Base-by-base conservation (phyloP, 176 grass and related monocot genomes). In the Dactylis glomerata region DNA sequence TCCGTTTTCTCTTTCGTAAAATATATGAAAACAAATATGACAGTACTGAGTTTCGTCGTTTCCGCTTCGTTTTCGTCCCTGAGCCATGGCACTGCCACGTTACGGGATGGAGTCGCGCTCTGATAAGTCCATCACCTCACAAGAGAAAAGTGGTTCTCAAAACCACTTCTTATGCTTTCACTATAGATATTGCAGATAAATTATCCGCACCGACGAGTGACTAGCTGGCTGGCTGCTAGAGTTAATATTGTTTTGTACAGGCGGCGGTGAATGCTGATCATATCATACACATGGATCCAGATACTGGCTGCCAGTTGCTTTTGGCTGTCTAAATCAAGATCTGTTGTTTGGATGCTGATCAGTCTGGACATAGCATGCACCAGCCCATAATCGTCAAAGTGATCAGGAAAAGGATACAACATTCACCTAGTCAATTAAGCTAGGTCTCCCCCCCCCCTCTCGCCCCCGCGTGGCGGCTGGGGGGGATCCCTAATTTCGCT, bases 181-280 rank as follows among this genome's bases (percentile, higher is more conserved):
- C 26, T 63, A 63, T 28, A 15, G 76, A 77, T 87, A 69, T 69
- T 82, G 62, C n/a, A 19, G 26, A 82, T 58, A 76, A 28, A 52
- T 26, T 34, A 56, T 84, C 68, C 3, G 2, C 0, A 3, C 11
- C 8, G 4, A 69, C 71, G 68, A 77, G 70, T 89, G 31, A 69
- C 28, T 46, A 31, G 62, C 62, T 63, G 58, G 62, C 62, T 63
- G 58, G 50, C 15, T 75, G 38, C 65, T 38, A 38, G 52, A 38
- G 61, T 51, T 34, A 58, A 6, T 82, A 28, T 47, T 78, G 9
- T 57, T 80, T 82, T 81, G 22, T 20, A 26, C 17, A 10, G 9
- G 50, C n/a, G 58, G 24, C 81, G 50, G 50, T 85, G 52, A 85
- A 85, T 76, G 83, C 23, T 81, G 78, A 89, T 69, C 61, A 77